Base-by-base conservation (phyloP, 225 moss, liverwort and hornwort species). In the Straminergon stramineum region DNA sequence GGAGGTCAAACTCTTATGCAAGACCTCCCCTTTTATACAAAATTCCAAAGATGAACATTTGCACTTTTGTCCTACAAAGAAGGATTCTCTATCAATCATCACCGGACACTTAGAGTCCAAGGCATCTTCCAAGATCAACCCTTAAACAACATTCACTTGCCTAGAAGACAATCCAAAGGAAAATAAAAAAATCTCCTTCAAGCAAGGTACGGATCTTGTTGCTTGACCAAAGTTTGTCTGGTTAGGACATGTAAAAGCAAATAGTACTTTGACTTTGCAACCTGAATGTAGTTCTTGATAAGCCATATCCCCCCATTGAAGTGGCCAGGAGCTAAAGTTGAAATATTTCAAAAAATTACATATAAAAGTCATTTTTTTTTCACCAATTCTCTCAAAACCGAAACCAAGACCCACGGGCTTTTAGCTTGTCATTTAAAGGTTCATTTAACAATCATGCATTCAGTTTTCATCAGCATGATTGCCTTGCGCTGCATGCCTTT, bases 51-150 rank as follows among this genome's bases (percentile, higher is more conserved):
- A n/a, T n/a, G n/a, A n/a, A n/a, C n/a, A n/a, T n/a, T n/a, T n/a
- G n/a, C n/a, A n/a, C n/a, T n/a, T n/a, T 7, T 48, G 48, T 48
- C 21, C 12, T 37, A 37, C 0, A 21, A 12, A 68, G 12, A 68
- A 68, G 21, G 68, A 21, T 69, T 69, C 2, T 22, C 0, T 69
- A 3, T n/a, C n/a, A n/a, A 13, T 7, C n/a, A n/a, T 13, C 2
- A 4, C 48, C 9, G 9, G 0, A 22, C 6, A n/a, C 2, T 69
- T 39, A 13, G 1, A 39, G 4, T 22, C 2, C 0, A 0, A 3
- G 2, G 6, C 0, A 3, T 10, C 3, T 35, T 66, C 10, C 10
- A 66, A 1, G 27, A 61, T 26, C 27, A 61, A 28, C 6, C 27
- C 61, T 61, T 14, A 64, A 30, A 12, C 1, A 6, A 62, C 65